Evolutionary conservation across 2,329 filamentous ascomycete species (phyloP).

Genomic region (Emmonsia crescens): DNA sequence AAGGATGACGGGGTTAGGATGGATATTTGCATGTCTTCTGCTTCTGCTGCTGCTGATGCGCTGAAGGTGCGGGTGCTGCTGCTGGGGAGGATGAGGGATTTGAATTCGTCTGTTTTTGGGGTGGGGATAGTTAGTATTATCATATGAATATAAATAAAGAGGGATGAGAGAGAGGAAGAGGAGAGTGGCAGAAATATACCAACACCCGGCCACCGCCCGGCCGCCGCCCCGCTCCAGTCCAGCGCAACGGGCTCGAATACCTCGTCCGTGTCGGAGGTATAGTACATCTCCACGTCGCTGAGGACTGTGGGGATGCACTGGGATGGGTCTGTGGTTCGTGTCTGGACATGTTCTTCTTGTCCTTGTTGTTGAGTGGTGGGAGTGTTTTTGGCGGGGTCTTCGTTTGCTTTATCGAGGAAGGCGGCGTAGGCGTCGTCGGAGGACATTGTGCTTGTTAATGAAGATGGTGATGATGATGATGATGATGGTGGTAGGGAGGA

Average conservation of each 20-base stretch:
- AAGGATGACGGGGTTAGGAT: conserved; percentile 61
- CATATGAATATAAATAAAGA: neutral
- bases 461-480: neutral
- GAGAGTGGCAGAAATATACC: conserved; percentile 17
- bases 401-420: conserved; percentile 80
- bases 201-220: conserved; percentile 25
- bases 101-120: conserved; percentile 51
- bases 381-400: conserved; percentile 41
- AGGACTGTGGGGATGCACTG: conserved; percentile 52
- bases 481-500: conserved; percentile 1
- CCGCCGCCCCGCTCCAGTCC: conserved; percentile 37
- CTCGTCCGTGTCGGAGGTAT: conserved; percentile 75
- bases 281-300: conserved; percentile 50
- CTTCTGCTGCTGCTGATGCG: conserved; percentile 28
- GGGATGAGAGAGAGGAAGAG: neutral
- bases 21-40: conserved; percentile 45
- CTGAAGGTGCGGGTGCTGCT: neutral
- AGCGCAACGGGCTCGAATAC: conserved; percentile 69
- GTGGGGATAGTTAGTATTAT: neutral
- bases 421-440: conserved; percentile 73
- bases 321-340: conserved; percentile 30
- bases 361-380: conserved; percentile 10
- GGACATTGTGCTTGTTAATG: conserved; percentile 23
- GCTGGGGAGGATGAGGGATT: conserved; percentile 45
- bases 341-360: conserved; percentile 10